A percentile compares a stretch with the other conserved stretches of the same genome.
Conservation (phyloP, 2,329 filamentous ascomycete species). For the Dothidotthia symphoricarpi region DNA sequence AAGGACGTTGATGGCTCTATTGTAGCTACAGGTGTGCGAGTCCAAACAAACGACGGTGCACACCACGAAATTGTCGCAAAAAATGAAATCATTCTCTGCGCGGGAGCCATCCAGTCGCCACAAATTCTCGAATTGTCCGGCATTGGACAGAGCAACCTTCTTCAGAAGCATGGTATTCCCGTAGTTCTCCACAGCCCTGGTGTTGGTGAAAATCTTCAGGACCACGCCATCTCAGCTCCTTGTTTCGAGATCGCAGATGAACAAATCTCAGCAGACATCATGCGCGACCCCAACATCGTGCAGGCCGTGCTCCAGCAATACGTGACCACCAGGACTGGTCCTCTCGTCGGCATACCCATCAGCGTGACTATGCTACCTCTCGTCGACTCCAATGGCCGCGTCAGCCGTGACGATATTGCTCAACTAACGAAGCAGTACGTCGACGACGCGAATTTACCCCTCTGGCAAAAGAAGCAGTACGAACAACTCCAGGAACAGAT, state of each 20-base stretch:
- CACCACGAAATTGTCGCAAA: constrained; percentile 8
- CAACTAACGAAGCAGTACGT: constrained; percentile 1
- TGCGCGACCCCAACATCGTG: constrained; percentile 20
- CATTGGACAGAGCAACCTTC: constrained; percentile 5
- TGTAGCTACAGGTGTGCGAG: constrained; percentile 17
- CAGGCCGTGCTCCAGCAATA: constrained; percentile 20
- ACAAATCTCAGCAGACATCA: constrained; percentile 9
- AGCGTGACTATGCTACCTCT: constrained; percentile 28
- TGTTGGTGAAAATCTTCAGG: constrained; percentile 22
- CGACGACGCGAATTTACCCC: neutral
- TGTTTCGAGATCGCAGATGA: constrained; percentile 4
- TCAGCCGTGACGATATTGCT: constrained; percentile 1
- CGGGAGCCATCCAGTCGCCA: constrained; percentile 6
- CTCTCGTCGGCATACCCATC: constrained; percentile 17
- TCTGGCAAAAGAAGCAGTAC: constrained; percentile 4
- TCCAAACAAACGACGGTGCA: constrained; percentile 34
- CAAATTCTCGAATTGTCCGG: constrained; percentile 9
- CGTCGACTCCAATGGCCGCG: constrained; percentile 17
- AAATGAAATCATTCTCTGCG: constrained; percentile 15
- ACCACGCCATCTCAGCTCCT: constrained; percentile 15
- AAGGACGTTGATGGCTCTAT: constrained; percentile 5
- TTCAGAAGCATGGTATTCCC: constrained; percentile 3
- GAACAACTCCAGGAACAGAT: constrained; percentile 4
- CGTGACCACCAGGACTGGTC: constrained; percentile 18
- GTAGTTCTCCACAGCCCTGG: constrained; percentile 3